A percentile compares a stretch with the other conserved stretches of the same genome.
phyloP scores from a whole-genome alignment of 768 basidiomycete species.

The Phanerodontia chrysosporium region DNA sequence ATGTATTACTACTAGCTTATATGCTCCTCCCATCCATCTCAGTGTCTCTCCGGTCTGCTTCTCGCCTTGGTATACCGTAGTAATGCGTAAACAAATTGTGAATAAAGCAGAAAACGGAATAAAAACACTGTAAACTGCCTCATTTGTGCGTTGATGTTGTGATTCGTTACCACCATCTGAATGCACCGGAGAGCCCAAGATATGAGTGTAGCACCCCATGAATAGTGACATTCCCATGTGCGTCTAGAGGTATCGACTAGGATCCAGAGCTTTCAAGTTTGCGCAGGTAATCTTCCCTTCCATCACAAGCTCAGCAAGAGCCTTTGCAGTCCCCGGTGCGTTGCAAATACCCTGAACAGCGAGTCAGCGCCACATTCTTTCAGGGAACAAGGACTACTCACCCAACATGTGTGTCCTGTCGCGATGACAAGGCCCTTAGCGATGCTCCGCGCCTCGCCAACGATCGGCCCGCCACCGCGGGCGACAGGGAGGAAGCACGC shows the following conservation, averaged over 20 bases:
- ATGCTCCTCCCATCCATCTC: background rate
- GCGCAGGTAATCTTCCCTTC: slow-evolving; percentile 60
- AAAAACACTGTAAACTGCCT: background rate
- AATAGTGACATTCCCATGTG: too few relatives aligned
- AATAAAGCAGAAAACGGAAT: background rate
- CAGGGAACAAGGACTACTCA: slow-evolving; percentile 29
- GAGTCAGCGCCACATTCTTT: background rate
- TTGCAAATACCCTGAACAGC: slow-evolving; percentile 65
- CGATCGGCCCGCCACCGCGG: slow-evolving; percentile 64
- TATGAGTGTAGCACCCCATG: too few relatives aligned
- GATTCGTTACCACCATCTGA: too few relatives aligned
- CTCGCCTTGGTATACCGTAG: background rate
- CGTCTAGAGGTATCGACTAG: slow-evolving; percentile 17
- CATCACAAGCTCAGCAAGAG: slow-evolving; percentile 66
- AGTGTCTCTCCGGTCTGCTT: background rate
- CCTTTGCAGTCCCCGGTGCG: slow-evolving; percentile 79
- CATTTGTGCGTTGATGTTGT: too few relatives aligned
- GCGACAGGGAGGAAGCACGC: slow-evolving; percentile 80
- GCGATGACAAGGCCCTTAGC: slow-evolving; percentile 67
- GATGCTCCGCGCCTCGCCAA: slow-evolving; percentile 56
- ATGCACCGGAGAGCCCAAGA: too few relatives aligned
- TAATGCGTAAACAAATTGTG: background rate
- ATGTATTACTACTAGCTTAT: background rate
- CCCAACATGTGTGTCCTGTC: slow-evolving; percentile 80
- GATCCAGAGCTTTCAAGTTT: slow-evolving; percentile 45